Evolutionary conservation across 75 land plant species (phyloP), one percentile per base, ranked within the genome.

Genomic region (Cunninghamia lanceolata): DNA sequence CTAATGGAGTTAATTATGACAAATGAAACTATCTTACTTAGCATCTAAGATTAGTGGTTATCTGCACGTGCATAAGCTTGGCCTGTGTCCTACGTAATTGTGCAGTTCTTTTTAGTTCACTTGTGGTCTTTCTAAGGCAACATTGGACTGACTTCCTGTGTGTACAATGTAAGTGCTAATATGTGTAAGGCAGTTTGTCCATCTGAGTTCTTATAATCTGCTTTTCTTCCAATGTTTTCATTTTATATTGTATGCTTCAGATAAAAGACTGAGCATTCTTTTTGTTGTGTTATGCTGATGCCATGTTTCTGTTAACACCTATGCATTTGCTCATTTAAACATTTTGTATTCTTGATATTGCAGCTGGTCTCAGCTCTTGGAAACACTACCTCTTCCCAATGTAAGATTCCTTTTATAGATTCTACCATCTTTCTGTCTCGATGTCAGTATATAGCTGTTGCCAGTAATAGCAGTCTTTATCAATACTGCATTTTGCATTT

Each of bases 331-430:
- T 45, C n/a, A 47, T 86, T 50, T 50, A 50, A 13, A 50, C 16
- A 13, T 50, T 25, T 42, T 82, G 7, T 34, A 73, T 70, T n/a
- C 82, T 70, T 88, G 2, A 4, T 86, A 82, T 83, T 90, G 90
- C 95, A 95, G 96, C 88, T 92, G 91, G 88, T 91, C 91, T 83
- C 93, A 94, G 85, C 90, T 91, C 54, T 54, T 94, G 91, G 94
- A 94, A 63, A 39, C 86, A 13, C 94, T 95, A 81, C 91, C 96
- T 83, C 94, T 95, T 77, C 90, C 94, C 66, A 95, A 95, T 90
- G 96, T 95, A 91, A 92, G 94, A 52, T 32, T 73, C 10, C 16
- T 73, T 10, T 34, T 11, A 3, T 14, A 73, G 34, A 73, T 34
- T 32, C 75, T 34, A 32, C n/a, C 28, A n/a, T 87, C 9, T 45